These are phyloP conservation scores for Crithidia brevicula DNA, from an alignment of 208 protist genomes.

Conservation along the genomic window DNA sequence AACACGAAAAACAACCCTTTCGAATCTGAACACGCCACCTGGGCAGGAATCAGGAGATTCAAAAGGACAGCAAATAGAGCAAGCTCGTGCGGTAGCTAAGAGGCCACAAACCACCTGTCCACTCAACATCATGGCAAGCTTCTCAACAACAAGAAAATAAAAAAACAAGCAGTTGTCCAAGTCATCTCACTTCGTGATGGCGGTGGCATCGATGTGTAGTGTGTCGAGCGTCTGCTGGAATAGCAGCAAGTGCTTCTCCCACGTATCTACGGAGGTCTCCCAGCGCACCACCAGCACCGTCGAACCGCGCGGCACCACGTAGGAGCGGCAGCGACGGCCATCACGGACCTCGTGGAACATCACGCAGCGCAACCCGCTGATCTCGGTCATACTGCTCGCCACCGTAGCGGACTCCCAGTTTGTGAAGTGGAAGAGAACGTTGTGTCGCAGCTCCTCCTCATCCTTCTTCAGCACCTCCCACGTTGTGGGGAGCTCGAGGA, in stretches of 20 bases:
- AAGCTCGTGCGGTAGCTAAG: too few relatives aligned
- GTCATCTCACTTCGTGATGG: slow-evolving; percentile 19
- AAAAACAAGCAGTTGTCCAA: background rate
- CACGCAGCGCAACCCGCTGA: slow-evolving; percentile 50
- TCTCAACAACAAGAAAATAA: slow-evolving; percentile 1
- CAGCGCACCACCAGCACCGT: slow-evolving; percentile 57
- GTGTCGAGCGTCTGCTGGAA: slow-evolving; percentile 71
- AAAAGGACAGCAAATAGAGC: too few relatives aligned
- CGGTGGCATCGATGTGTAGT: slow-evolving; percentile 48
- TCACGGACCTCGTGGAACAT: slow-evolving; percentile 57
- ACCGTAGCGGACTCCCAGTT: slow-evolving; percentile 41
- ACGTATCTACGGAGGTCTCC: slow-evolving; percentile 45
- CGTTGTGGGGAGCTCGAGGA: slow-evolving; percentile 43
- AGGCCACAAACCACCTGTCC: too few relatives aligned
- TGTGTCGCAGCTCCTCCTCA: slow-evolving; percentile 63
- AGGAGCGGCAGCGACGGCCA: slow-evolving; percentile 54
- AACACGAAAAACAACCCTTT: too few relatives aligned
- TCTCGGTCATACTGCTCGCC: slow-evolving; percentile 35
- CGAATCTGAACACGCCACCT: too few relatives aligned
- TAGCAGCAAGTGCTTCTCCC: slow-evolving; percentile 41
- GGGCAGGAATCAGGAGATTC: too few relatives aligned
- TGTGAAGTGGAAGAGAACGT: slow-evolving; percentile 68
- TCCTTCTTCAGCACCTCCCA: slow-evolving; percentile 46
- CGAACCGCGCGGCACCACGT: slow-evolving; percentile 44
- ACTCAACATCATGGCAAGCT: too few relatives aligned